Evolutionary conservation across 208 protist species (phyloP), one percentile per base, ranked within the genome.

Genomic region (Leptomonas pyrrhocoris): DNA sequence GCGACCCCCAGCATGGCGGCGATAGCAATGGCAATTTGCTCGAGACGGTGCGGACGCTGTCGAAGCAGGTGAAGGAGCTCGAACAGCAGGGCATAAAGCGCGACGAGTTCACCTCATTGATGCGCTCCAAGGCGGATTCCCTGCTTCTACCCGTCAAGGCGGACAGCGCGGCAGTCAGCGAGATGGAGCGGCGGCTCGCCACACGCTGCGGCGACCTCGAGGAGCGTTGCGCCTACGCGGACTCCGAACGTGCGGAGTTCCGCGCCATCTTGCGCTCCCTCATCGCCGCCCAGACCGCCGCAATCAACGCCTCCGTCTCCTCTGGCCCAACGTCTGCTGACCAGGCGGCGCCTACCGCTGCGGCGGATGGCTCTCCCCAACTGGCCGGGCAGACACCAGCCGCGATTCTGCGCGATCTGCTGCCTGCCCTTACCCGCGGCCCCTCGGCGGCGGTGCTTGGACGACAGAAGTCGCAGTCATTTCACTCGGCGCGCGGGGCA

Each of bases 241-340:
- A 95, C 54, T 78, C 88, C 1, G 90, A 95, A 56, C 68, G 88
- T 25, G 70, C 77, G 21, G 90, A 93, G 57, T 87, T 94, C 68
- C 83, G 88, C 54, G 65, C 74, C 50, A 77, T 85, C 3, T 43
- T 95, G 36, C 73, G 81, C 13, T 71, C 87, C 0, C 55, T 91
- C 7, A 77, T 89, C 38, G 71, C 56, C 15, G 71, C 60, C 15
- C 74, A 77, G 19, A 25, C 53, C 46, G 18, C 60, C 19, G 7
- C 30, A 2, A 11, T 31, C 55, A 46, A 16, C 45, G 40, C 43
- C 30, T 9, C 31, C 6, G 54, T 28, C n/a, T 54, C 30, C 23
- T 48, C 19, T 28, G 48, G 57, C 49, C 31, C 38, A 42, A 30
- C 19, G 34, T 55, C 46, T 0, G 63, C 61, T 6, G 31, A 65